Percentiles rank a stretch among this genome's conserved stretches.
phyloP scores from a whole-genome alignment of 306 rosid genomes.

The Sphenostylis stenocarpa region DNA sequence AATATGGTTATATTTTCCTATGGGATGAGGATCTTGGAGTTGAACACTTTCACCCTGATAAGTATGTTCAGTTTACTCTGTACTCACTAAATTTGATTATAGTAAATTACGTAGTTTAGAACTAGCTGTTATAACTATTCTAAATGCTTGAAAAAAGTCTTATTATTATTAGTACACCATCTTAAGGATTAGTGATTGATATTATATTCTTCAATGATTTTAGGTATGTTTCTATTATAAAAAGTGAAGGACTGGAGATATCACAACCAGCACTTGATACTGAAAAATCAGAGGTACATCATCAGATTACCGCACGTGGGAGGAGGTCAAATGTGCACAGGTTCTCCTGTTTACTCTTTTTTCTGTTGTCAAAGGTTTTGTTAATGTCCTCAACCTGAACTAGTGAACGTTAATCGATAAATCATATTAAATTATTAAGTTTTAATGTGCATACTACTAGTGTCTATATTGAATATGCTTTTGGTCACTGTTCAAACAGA shows the following conservation, averaged over 20 bases:
- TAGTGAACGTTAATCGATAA: not conserved
- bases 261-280: constrained; percentile 86
- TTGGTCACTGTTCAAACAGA: constrained; percentile 47
- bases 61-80: constrained; percentile 38
- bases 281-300: constrained; percentile 68
- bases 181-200: not conserved
- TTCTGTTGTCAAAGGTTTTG: not conserved
- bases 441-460: not conserved
- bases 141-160: not conserved
- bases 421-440: not conserved
- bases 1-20: constrained; percentile 68
- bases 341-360: constrained; percentile 34
- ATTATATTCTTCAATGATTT: constrained; percentile 14
- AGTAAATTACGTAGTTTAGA: not conserved
- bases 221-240: constrained; percentile 67
- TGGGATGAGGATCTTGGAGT: constrained; percentile 97
- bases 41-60: constrained; percentile 61
- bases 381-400: not conserved
- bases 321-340: constrained; percentile 70
- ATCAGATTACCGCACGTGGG: constrained; percentile 73
- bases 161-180: not conserved
- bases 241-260: constrained; percentile 66
- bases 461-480: constrained; percentile 17
- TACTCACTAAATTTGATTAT: not conserved
- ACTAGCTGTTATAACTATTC: not conserved